phyloP scores from a whole-genome alignment of 164 flowering plant species.

The Cinnamomum micranthum region DNA sequence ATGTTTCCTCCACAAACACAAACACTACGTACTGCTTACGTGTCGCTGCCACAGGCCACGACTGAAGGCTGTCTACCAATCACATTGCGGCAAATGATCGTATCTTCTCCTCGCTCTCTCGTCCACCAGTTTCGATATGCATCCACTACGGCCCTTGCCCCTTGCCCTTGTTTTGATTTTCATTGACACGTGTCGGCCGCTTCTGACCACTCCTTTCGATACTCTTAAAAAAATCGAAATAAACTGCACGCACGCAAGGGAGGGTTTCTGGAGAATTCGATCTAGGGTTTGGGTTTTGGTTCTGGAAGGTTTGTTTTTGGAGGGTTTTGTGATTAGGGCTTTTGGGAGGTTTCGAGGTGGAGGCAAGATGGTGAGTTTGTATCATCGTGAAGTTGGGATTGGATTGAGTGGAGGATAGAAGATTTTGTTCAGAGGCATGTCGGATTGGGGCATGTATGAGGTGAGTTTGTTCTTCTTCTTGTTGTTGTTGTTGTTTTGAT shows the following conservation, averaged over 20 bases:
- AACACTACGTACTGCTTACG: not conserved
- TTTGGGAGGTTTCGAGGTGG: not conserved
- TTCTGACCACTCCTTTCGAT: not conserved
- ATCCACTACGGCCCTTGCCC: no score
- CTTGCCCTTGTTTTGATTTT: conserved; percentile 5
- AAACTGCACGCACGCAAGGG: not conserved
- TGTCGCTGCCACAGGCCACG: not conserved
- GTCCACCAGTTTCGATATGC: conserved; percentile 16
- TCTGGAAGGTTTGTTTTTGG: not conserved
- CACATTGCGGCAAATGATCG: conserved; percentile 13
- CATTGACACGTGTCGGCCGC: conserved; percentile 12
- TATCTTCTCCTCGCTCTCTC: conserved; percentile 6
- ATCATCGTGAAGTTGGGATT: not conserved
- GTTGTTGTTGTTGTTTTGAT: no score
- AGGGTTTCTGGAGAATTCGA: not conserved
- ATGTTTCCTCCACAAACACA: no score
- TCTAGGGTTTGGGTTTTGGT: not conserved
- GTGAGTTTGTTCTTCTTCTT: conserved; percentile 6
- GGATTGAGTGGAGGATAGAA: conserved; percentile 5
- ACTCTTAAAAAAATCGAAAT: not conserved
- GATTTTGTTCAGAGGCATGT: conserved; percentile 14
- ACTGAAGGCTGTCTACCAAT: conserved; percentile 1
- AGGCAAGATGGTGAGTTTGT: conserved; percentile 7
- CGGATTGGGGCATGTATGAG: conserved; percentile 22
- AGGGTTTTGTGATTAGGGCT: not conserved